These are phyloP conservation scores for Trichoderma oligosporum DNA, from an alignment of 2,329 filamentous ascomycete genomes.

Conservation along the genomic window DNA sequence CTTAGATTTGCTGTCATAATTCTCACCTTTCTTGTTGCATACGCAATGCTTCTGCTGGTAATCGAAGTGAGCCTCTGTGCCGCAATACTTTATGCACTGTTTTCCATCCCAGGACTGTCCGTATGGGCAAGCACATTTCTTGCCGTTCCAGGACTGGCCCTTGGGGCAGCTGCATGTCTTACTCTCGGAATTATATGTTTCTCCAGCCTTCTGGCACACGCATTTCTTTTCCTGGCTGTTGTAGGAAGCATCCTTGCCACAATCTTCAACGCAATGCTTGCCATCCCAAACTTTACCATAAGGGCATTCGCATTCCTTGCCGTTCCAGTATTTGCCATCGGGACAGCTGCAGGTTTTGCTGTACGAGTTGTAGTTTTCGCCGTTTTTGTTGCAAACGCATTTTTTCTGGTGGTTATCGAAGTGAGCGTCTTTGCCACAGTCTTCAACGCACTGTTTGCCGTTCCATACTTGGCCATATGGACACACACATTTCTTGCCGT, in stretches of 20 bases:
- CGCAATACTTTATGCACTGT: constrained; percentile 15
- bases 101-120: constrained; percentile 6
- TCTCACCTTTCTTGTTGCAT: constrained; percentile 19
- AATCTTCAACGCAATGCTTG: background rate
- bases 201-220: constrained; percentile 7
- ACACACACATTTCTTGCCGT: background rate
- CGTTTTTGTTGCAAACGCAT: constrained; percentile 10
- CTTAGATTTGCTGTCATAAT: constrained; percentile 11
- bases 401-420: background rate
- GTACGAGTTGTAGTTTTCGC: background rate
- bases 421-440: constrained; percentile 3
- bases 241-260: constrained; percentile 7
- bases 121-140: background rate
- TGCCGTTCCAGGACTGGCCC: background rate
- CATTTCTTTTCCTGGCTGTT: background rate
- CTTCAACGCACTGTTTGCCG: background rate
- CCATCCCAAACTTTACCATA: constrained; percentile 3
- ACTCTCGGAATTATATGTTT: background rate
- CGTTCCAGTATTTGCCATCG: background rate
- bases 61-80: constrained; percentile 17
- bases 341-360: constrained; percentile 1
- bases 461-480: background rate
- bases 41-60: constrained; percentile 15
- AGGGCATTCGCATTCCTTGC: background rate
- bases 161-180: constrained; percentile 2